Evolutionary conservation across 257 asterid genomes (phyloP), one percentile per base, ranked within the genome.

Genomic region (Scutellaria barbata): DNA sequence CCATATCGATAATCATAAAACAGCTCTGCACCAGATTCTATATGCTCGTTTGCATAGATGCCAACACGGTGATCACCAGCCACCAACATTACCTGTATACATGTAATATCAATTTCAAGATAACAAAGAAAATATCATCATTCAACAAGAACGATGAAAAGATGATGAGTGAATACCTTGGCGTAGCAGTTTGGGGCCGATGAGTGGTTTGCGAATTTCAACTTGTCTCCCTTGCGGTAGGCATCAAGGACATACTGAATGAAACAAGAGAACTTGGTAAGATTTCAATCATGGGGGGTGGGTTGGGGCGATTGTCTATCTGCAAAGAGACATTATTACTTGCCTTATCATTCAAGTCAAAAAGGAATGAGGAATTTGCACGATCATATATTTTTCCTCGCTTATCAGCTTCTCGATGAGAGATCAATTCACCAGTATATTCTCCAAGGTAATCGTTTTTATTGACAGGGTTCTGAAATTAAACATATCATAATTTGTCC

Each of bases 51-150:
- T 11, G 99, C 98, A 62, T 83, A 95, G 46, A 95, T 95, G 35
- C 98, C 98, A 59, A 95, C 99, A n/a, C 97, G 96, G 76, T 95
- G 98, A 75, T 95, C 99, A 45, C 99, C 99, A 14, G 96, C 94
- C 66, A 92, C 99, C 77, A 85, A 53, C 92, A 89, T 89, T 37
- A 95, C 92, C 99, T 95, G 82, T 43, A 66, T 30, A 30, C 35
- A 30, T 39, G 14, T 10, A 50, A 39, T 37, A 60, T 60, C 17
- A 57, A 30, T 8, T 66, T 22, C 71, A 68, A 77, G 78, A 51
- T 48, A 35, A 53, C 7, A 45, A 30, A 52, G 12, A 35, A 18
- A 10, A 47, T 10, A 10, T 52, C 25, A 41, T 10, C 35, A 25
- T 20, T 9, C 52, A 42, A 68, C 53, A 67, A 73, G 54, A 71